A percentile compares a stretch with the other conserved stretches of the same genome.
Conservation (phyloP, 345 rosid species). For the Brassica juncea region DNA sequence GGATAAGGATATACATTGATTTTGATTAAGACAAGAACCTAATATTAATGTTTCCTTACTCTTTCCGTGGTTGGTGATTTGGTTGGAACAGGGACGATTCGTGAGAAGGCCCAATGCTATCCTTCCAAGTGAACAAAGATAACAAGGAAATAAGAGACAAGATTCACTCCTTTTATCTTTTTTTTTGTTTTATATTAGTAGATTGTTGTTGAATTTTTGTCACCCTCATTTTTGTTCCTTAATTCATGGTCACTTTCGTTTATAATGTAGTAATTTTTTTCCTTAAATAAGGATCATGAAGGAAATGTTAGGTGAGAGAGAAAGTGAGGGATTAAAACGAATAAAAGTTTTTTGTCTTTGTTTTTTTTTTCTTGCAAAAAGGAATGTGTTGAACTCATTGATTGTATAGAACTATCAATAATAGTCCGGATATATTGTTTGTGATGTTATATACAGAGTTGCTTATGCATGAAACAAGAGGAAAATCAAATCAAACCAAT, state of each 20-base stretch:
- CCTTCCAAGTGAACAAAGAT: slow-evolving; percentile 39
- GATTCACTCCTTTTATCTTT: slow-evolving; percentile 13
- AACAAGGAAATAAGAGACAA: slow-evolving; percentile 12
- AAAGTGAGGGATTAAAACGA: slow-evolving; percentile 13
- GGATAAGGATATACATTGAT: not conserved
- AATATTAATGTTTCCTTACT: slow-evolving; percentile 14
- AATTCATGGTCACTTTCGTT: slow-evolving; percentile 11
- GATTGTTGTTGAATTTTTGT: slow-evolving; percentile 3
- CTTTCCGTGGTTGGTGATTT: slow-evolving; percentile 32
- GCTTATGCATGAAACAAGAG: not conserved
- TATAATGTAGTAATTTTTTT: slow-evolving; percentile 20
- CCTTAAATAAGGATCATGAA: slow-evolving; percentile 16
- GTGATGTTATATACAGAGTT: slow-evolving; percentile 6
- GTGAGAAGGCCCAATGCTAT: slow-evolving; percentile 43
- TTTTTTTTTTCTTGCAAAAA: not conserved
- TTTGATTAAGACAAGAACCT: slow-evolving; percentile 35
- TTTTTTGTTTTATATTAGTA: slow-evolving; percentile 13
- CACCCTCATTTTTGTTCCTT: slow-evolving; percentile 24
- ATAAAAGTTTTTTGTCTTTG: not conserved
- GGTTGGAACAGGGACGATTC: slow-evolving; percentile 40
- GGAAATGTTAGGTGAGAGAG: not conserved
- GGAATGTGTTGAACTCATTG: slow-evolving; percentile 1
- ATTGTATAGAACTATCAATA: not conserved
- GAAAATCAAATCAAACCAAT: not conserved
- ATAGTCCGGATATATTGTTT: not conserved